Base-by-base conservation (phyloP, 805 yeast genomes). In the Pichia exigua region DNA sequence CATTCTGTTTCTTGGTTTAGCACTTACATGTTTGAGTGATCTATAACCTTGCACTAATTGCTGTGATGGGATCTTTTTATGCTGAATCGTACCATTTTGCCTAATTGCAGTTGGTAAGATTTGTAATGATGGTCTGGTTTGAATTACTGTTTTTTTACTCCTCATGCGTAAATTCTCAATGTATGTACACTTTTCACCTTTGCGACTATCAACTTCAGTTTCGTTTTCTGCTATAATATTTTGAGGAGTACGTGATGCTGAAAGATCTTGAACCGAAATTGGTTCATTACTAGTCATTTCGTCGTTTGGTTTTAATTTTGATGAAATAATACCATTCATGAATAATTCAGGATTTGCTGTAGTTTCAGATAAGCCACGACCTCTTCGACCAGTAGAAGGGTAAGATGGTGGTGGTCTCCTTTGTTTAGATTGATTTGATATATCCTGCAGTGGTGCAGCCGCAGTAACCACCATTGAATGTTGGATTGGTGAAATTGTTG, bases 1-100 rank as follows among this genome's bases (percentile, higher is more conserved):
- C 66, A 85, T 72, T 46, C 94, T 73, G 56, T 85, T 73, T 45
- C 88, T 74, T 26, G 85, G 86, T 49, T 80, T 75, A 52, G 79
- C 70, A 61, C 73, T 80, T 7, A 85, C 85, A 61, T 82, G 85
- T 60, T 79, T 82, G 62, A 81, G 69, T 22, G 68, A 64, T 51
- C 66, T 56, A 40, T 53, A 57, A 52, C 73, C 58, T 57, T 48
- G 54, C 15, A 45, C 27, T 18, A 58, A 52, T 48, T 61, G 63
- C 27, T 60, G 54, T 10, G 66, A 63, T 13, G 65, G 27, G 59
- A 71, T 54, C 59, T 67, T 52, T 55, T 56, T 56, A 55, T 65
- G 64, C 55, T 46, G 45, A 12, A 53, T 53, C 13, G 49, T 49
- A 15, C 74, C 76, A 22, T 70, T 63, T 21, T 81, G 81, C 42